Evolutionary conservation across 2,329 filamentous ascomycete genomes (phyloP), one percentile per base, ranked within the genome.

Genomic region (Colletotrichum sp.): DNA sequence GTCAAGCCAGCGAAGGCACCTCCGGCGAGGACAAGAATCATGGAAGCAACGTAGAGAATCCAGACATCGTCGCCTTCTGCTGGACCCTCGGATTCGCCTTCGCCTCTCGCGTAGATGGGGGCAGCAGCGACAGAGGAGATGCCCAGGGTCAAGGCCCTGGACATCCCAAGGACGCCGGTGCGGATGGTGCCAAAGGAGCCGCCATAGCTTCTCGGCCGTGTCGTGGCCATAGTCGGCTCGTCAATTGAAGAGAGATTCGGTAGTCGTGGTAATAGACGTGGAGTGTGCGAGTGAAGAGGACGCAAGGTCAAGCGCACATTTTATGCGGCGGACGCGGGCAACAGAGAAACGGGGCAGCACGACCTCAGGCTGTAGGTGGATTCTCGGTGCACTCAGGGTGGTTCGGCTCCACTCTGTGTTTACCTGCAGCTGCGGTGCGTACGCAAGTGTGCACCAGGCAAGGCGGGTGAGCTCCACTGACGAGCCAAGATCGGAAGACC

Each of bases 1-100:
- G 97, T 99, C 84, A 99, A 87, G 39, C 97, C 97, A 12, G 97
- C 97, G 86, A 99, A 99, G 52, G 95, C 95, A 77, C 97, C 97
- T 77, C 97, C 97, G 1, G 95, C 90, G 76, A 99, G 88, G 12
- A 99, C 97, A 72, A 99, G 90, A 28, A 92, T 90, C 75, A 95
- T 90, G 22, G 96, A 98, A 34, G 96, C 89, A 72, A 93, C 89
- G 77, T 97, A 90, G 82, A 98, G 95, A 62, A 96, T 88, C 94
- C 95, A 98, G 79, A 98, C 87, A 67, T 91, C 90, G 9, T 92
- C 90, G 77, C 94, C 93, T 28, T 90, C 87, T 9, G 86, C 84
- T 71, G 92, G 88, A 77, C 89, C 88, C 44, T 86, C 87, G 71
- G 88, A 84, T 62, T 89, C 84, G 74, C 84, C 83, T 62, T 86